A percentile compares a stretch with the other conserved stretches of the same genome.
Evolutionary conservation across 1,284 basidiomycete genomes (phyloP).

Genomic region (Earliella scabrosa): DNA sequence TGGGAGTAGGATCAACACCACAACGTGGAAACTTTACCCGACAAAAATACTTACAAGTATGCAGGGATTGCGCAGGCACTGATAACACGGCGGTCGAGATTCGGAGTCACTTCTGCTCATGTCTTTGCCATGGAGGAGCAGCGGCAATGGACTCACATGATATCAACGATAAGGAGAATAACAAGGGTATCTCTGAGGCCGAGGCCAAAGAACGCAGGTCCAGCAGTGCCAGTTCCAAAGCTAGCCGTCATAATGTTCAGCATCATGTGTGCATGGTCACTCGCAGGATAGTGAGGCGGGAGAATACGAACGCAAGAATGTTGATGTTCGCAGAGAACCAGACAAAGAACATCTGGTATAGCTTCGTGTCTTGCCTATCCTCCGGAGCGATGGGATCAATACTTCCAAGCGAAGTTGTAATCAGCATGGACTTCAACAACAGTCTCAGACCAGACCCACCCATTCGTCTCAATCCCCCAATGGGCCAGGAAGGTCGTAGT

Average conservation of each 20-base stretch:
- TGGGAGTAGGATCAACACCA: neutral
- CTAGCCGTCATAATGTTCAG: slow-evolving; percentile 30
- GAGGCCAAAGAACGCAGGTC: slow-evolving; percentile 62
- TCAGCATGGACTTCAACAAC: no score
- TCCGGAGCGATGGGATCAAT: slow-evolving; percentile 39
- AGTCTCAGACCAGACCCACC: slow-evolving; percentile 30
- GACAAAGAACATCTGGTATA: slow-evolving; percentile 45
- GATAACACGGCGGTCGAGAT: slow-evolving; percentile 1
- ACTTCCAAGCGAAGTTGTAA: slow-evolving; percentile 20
- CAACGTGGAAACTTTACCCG: neutral
- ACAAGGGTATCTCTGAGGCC: slow-evolving; percentile 54
- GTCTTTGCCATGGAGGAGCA: no score
- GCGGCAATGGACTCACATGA: slow-evolving; percentile 46
- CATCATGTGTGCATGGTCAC: no score
- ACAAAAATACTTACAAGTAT: slow-evolving; percentile 51
- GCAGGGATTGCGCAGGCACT: slow-evolving; percentile 44
- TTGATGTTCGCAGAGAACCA: slow-evolving; percentile 60
- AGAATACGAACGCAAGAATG: slow-evolving; percentile 49
- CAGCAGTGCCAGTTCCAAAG: slow-evolving; percentile 59
- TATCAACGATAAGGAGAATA: slow-evolving; percentile 55
- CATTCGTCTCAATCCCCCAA: slow-evolving; percentile 37
- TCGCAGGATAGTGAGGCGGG: neutral
- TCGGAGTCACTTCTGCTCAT: no score
- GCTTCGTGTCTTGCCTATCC: slow-evolving; percentile 38
- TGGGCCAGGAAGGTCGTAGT: slow-evolving; percentile 29